Evolutionary conservation across 805 yeast species (phyloP).

Genomic region (Scheffersomyces lignosus): DNA sequence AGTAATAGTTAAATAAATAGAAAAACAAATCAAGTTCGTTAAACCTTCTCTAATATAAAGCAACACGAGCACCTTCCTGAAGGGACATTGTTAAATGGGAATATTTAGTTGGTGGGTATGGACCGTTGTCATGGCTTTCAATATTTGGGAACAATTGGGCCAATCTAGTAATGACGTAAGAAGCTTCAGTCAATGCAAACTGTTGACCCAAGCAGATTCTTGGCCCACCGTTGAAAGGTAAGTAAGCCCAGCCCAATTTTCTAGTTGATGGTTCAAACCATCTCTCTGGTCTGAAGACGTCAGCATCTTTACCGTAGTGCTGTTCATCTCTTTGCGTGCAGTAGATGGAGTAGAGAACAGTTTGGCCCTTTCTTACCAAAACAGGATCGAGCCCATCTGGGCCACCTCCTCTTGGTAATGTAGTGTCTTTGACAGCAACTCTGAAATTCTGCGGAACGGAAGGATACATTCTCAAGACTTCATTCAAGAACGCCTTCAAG

Average conservation of each 20-base stretch:
- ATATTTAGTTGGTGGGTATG: too few relatives aligned
- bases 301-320: constrained; percentile 46
- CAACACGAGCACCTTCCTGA: background rate
- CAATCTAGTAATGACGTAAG: constrained; percentile 42
- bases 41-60: background rate
- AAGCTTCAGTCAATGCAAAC: constrained; percentile 54
- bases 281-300: constrained; percentile 48
- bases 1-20: too few relatives aligned
- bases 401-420: constrained; percentile 54
- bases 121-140: constrained; percentile 6
- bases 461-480: constrained; percentile 49
- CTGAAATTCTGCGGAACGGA: constrained; percentile 51
- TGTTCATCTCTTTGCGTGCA: constrained; percentile 24
- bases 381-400: constrained; percentile 16
- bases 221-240: constrained; percentile 47
- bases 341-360: constrained; percentile 15
- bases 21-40: too few relatives aligned
- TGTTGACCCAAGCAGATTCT: constrained; percentile 57
- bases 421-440: constrained; percentile 43
- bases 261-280: constrained; percentile 36
- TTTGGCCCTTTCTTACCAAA: constrained; percentile 19
- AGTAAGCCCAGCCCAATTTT: constrained; percentile 19
- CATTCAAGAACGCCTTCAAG: constrained; percentile 47
- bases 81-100: background rate
- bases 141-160: constrained; percentile 26